A percentile compares a stretch with the other conserved stretches of the same genome.
phyloP scores from a whole-genome alignment of 1,139 yeast genomes.

The Diutina sp. region DNA sequence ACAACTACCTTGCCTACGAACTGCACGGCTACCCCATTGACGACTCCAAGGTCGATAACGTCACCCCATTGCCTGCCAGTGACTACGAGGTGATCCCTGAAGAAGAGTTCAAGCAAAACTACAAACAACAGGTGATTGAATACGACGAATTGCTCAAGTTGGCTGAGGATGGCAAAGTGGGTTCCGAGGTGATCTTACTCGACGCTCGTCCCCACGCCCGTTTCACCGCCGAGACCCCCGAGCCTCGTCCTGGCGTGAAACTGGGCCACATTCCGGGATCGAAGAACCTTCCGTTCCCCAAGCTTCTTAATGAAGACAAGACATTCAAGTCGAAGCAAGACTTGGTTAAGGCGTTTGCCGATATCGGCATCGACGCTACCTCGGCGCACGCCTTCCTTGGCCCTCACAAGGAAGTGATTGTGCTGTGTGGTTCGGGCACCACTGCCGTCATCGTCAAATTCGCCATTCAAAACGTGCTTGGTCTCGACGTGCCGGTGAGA shows the following conservation, averaged over 20 bases:
- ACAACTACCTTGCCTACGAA: constrained; percentile 48
- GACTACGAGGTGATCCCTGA: constrained; percentile 13
- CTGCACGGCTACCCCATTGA: constrained; percentile 8
- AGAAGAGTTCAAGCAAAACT: constrained; percentile 14
- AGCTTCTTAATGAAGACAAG: constrained; percentile 37
- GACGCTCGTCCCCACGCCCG: constrained; percentile 78
- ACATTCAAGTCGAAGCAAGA: constrained; percentile 37
- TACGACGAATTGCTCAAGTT: constrained; percentile 52
- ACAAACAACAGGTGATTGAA: constrained; percentile 40
- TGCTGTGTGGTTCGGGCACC: constrained; percentile 93
- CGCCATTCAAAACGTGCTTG: constrained; percentile 35
- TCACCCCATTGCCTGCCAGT: constrained; percentile 8
- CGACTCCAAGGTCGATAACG: not conserved
- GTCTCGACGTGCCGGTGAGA: constrained; percentile 49
- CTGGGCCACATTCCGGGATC: constrained; percentile 88
- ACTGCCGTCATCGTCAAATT: constrained; percentile 73
- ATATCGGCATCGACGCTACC: constrained; percentile 12
- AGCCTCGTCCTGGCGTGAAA: constrained; percentile 76
- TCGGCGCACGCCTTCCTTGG: constrained; percentile 7
- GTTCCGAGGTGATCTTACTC: constrained; percentile 38
- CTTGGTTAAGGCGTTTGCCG: constrained; percentile 22
- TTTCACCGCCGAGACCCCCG: constrained; percentile 68
- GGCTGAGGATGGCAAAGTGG: constrained; percentile 35
- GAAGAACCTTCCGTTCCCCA: constrained; percentile 60
- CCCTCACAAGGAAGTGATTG: constrained; percentile 47